Percentiles rank a stretch among this genome's conserved stretches.
These are phyloP conservation scores for Microstegium vimineum DNA, from an alignment of 176 grass and related monocot species.

Conservation along the genomic window DNA sequence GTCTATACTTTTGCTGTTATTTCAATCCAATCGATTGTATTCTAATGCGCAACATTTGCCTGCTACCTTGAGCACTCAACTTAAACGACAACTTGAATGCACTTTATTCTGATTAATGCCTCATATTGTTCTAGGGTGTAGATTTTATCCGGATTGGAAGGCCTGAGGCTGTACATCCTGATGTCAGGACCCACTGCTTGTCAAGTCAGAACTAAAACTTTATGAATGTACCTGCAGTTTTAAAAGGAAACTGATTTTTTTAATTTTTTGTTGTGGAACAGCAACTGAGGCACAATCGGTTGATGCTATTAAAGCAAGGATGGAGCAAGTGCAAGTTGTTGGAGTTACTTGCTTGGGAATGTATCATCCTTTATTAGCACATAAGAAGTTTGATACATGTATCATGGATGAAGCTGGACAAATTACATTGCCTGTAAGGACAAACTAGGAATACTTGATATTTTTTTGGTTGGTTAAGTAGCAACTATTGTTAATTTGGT, in stretches of 20 bases:
- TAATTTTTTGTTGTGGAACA: slow-evolving; percentile 47
- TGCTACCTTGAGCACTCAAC: neutral
- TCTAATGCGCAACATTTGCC: neutral
- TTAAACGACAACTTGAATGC: neutral
- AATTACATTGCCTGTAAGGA: slow-evolving; percentile 84
- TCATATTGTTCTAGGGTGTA: slow-evolving; percentile 51
- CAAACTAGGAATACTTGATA: slow-evolving; percentile 13
- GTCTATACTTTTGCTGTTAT: neutral
- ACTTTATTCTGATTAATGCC: slow-evolving; percentile 28
- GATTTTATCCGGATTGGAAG: slow-evolving; percentile 98
- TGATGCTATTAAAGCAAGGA: slow-evolving; percentile 74
- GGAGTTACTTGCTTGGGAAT: slow-evolving; percentile 95
- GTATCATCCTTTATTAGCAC: slow-evolving; percentile 75
- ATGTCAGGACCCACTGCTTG: slow-evolving; percentile 72
- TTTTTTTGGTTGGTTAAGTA: neutral
- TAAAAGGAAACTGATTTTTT: slow-evolving; percentile 6
- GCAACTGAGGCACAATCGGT: slow-evolving; percentile 58
- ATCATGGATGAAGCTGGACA: slow-evolving; percentile 99
- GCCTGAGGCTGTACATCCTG: slow-evolving; percentile 72
- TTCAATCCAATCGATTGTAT: neutral
- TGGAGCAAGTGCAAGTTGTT: slow-evolving; percentile 88
- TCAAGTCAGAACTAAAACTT: slow-evolving; percentile 47
- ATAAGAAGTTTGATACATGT: slow-evolving; percentile 96
- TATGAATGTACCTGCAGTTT: slow-evolving; percentile 25
- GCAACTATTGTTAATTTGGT: neutral